Percentiles rank a stretch among this genome's conserved stretches.
Conservation (phyloP, 1,284 basidiomycete species). For the Moesziomyces antarcticus region DNA sequence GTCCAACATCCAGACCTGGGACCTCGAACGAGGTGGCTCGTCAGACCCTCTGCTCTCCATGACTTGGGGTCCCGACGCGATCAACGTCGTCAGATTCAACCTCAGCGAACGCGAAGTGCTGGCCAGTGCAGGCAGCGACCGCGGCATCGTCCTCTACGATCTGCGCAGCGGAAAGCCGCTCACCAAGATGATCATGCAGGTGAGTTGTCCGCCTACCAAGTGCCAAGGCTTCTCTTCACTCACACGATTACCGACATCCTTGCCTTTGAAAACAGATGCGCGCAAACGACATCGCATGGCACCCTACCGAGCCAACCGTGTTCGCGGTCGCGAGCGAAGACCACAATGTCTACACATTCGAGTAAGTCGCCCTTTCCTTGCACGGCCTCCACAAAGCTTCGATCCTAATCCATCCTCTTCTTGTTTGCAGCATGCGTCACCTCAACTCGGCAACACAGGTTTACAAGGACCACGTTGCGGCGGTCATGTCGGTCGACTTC, state of each 20-base stretch:
- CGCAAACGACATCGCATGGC: conserved; percentile 90
- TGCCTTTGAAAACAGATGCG: conserved; percentile 66
- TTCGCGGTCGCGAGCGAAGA: conserved; percentile 95
- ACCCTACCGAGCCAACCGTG: conserved; percentile 91
- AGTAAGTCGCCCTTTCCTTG: conserved; percentile 67
- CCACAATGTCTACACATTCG: conserved; percentile 98
- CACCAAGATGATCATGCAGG: conserved; percentile 87
- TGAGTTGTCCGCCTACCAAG: conserved; percentile 66
- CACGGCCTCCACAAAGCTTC: neutral
- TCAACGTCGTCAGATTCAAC: conserved; percentile 90
- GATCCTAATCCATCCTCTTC: neutral
- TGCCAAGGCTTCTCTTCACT: no score
- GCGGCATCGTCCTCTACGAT: conserved; percentile 95
- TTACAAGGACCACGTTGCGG: conserved; percentile 96
- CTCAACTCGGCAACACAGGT: conserved; percentile 87
- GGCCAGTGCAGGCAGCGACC: conserved; percentile 90
- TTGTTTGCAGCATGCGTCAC: conserved; percentile 74
- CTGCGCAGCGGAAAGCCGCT: conserved; percentile 95
- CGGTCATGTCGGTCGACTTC: conserved; percentile 74
- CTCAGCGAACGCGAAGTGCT: conserved; percentile 91
- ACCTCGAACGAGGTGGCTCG: conserved; percentile 82
- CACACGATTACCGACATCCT: neutral
- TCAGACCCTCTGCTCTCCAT: conserved; percentile 71
- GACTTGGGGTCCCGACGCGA: conserved; percentile 76
- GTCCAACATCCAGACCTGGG: conserved; percentile 94